A percentile compares a stretch with the other conserved stretches of the same genome.
Evolutionary conservation across 2,329 filamentous ascomycete genomes (phyloP).

Genomic region (Didymella pomorum): DNA sequence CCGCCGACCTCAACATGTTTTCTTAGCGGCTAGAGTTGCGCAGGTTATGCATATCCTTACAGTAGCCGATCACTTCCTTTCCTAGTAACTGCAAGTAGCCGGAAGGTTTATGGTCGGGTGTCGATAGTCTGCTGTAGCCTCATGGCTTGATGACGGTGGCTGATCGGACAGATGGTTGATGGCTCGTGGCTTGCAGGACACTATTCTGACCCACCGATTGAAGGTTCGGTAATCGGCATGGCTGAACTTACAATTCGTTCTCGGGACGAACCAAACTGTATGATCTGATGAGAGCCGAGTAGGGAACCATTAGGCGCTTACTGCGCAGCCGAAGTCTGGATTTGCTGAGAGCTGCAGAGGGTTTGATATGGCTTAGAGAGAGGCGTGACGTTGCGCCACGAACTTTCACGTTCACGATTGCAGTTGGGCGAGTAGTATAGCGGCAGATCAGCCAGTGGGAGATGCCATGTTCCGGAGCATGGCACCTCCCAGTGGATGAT

Average conservation of each 20-base stretch:
- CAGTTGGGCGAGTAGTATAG: not conserved
- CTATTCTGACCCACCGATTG: not conserved
- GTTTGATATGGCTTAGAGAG: not conserved
- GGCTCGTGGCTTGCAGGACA: not conserved
- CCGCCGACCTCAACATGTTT: conserved; percentile 11
- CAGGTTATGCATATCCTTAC: not conserved
- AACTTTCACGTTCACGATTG: not conserved
- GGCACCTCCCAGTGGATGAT: not conserved
- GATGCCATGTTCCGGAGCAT: not conserved
- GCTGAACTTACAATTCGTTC: not conserved
- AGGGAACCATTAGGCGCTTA: not conserved
- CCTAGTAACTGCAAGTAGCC: not conserved
- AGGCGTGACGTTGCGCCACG: not conserved
- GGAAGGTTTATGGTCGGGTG: not conserved
- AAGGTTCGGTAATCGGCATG: not conserved
- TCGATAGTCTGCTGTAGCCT: not conserved
- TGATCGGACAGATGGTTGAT: not conserved
- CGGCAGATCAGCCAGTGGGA: not conserved
- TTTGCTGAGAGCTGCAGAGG: not conserved
- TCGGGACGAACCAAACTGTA: not conserved
- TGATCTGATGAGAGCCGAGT: not conserved
- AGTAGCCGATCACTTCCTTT: not conserved
- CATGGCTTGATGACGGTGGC: not conserved
- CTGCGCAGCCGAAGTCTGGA: not conserved
- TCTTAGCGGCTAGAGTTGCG: not conserved